Percentiles rank a stretch among this genome's conserved stretches.
Conservation (phyloP, 2,329 filamentous ascomycete species). For the Diaporthe caulivora region DNA sequence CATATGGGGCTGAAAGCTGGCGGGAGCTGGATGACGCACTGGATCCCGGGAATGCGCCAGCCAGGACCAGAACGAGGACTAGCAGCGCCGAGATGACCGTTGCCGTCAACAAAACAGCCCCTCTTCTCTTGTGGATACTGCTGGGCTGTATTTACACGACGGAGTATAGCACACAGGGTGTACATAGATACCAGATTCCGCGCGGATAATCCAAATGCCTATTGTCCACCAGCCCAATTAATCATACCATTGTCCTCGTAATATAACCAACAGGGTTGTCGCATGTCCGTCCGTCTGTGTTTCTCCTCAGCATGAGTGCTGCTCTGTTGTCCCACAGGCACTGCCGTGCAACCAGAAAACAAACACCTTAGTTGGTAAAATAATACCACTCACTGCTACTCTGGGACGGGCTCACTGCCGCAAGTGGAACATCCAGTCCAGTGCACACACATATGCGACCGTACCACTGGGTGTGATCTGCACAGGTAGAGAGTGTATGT, state of each 20-base stretch:
- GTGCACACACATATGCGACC: too few relatives aligned
- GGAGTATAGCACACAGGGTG: too few relatives aligned
- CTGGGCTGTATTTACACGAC: too few relatives aligned
- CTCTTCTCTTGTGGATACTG: not conserved
- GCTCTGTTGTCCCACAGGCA: not conserved
- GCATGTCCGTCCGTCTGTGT: not conserved
- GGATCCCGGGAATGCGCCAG: constrained; percentile 1
- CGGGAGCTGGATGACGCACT: constrained; percentile 15
- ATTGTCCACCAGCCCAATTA: not conserved
- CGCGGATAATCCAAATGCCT: not conserved
- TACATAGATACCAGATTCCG: too few relatives aligned
- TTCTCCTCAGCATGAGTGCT: not conserved
- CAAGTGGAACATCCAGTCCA: not conserved
- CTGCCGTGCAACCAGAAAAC: constrained; percentile 28
- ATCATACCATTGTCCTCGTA: not conserved
- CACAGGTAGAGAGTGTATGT: too few relatives aligned
- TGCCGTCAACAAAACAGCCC: constrained; percentile 27
- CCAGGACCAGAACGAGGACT: constrained; percentile 7
- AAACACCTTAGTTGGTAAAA: not conserved
- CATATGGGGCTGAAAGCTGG: not conserved
- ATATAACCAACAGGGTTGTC: constrained; percentile 23
- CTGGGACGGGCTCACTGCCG: not conserved
- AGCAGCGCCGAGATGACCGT: constrained; percentile 10
- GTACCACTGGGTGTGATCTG: too few relatives aligned
- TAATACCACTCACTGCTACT: not conserved